These are phyloP conservation scores for Neonectria faginata DNA, from an alignment of 2,329 filamentous ascomycete genomes.

Conservation along the genomic window DNA sequence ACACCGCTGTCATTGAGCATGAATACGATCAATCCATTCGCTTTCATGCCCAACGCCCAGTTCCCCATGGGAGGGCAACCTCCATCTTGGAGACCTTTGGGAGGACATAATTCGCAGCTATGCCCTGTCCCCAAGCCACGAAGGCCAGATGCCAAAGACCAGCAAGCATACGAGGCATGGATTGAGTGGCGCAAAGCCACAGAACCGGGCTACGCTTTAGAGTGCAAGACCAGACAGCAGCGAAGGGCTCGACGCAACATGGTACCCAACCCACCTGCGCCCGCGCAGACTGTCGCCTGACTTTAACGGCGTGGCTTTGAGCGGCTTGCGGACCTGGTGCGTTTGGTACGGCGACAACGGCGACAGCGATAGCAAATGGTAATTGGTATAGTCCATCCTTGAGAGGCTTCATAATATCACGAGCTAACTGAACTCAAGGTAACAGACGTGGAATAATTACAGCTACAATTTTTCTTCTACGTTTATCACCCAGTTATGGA, in stretches of 20 bases:
- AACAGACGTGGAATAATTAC: not conserved
- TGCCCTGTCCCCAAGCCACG: conserved; percentile 55
- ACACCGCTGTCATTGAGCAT: not conserved
- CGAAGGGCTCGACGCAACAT: conserved; percentile 49
- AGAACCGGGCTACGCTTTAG: conserved; percentile 60
- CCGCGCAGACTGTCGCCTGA: not conserved
- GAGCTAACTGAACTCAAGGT: not conserved
- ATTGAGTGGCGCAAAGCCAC: conserved; percentile 62
- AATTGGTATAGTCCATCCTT: conserved; percentile 6
- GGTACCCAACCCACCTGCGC: not conserved
- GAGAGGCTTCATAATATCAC: not conserved
- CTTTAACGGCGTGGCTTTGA: conserved; percentile 9
- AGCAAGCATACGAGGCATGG: conserved; percentile 61
- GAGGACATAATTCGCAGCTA: conserved; percentile 8
- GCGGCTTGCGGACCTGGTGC: not conserved
- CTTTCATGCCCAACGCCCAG: conserved; percentile 4
- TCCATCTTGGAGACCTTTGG: conserved; percentile 3
- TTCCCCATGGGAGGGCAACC: conserved; percentile 5
- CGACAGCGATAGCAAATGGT: conserved; percentile 6
- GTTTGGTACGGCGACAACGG: not conserved
- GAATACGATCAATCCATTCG: not conserved
- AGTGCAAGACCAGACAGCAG: conserved; percentile 59
- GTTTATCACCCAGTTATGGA: not conserved
- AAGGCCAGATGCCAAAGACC: conserved; percentile 54
- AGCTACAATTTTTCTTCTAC: not conserved